Evolutionary conservation across 169 alveolate species (phyloP).

Genomic region (Theileria luwenshuni): DNA sequence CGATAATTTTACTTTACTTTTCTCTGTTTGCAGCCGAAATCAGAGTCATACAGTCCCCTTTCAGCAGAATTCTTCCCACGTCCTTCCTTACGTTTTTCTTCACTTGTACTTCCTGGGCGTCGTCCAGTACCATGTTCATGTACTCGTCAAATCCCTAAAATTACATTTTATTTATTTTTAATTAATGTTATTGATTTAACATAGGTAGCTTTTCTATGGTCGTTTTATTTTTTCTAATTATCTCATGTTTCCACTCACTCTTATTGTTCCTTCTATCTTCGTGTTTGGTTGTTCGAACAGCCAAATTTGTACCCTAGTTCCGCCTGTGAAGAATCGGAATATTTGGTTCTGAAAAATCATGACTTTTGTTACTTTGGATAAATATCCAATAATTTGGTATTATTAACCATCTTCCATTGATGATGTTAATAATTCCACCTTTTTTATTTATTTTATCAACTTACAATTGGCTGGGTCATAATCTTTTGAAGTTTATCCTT

Average conservation of each 20-base stretch:
- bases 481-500: slow-evolving; percentile 83
- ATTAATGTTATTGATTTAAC: neutral
- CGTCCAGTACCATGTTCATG: slow-evolving; percentile 94
- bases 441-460: slow-evolving; percentile 4
- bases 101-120: slow-evolving; percentile 88
- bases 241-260: slow-evolving; percentile 69
- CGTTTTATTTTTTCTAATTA: neutral
- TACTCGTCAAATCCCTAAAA: slow-evolving; percentile 96
- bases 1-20: slow-evolving; percentile 19
- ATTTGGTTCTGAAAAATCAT: slow-evolving; percentile 84
- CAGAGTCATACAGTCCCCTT: slow-evolving; percentile 93
- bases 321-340: slow-evolving; percentile 89
- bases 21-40: slow-evolving; percentile 82
- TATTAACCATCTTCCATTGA: neutral
- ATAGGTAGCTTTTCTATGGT: neutral
- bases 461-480: slow-evolving; percentile 90
- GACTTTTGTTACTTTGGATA: neutral
- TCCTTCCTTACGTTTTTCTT: slow-evolving; percentile 84
- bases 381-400: neutral
- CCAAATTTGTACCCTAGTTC: slow-evolving; percentile 93
- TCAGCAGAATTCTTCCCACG: slow-evolving; percentile 89
- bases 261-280: slow-evolving; percentile 89
- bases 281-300: slow-evolving; percentile 89
- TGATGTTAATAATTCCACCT: neutral
- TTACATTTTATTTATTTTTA: neutral